These are phyloP conservation scores for Xylaria longipes DNA, from an alignment of 495 filamentous ascomycete genomes.

Conservation along the genomic window DNA sequence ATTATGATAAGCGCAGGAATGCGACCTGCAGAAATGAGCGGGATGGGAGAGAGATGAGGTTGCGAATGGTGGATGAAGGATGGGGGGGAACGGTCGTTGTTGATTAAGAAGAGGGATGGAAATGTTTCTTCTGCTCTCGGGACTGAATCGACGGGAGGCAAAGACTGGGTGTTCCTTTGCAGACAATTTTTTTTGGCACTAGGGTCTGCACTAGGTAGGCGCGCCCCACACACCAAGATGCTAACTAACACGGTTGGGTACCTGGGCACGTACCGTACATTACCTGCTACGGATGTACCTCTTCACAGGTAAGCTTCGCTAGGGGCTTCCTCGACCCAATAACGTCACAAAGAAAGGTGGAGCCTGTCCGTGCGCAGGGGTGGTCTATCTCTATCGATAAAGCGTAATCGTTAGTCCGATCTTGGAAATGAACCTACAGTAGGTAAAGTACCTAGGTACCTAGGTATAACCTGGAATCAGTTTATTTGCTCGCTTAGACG, in stretches of 20 bases:
- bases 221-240: conserved; percentile 16
- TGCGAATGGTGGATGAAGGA: conserved; percentile 20
- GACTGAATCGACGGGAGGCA: conserved; percentile 23
- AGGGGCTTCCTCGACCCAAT: conserved; percentile 4
- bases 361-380: not conserved
- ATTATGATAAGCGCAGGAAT: conserved; percentile 24
- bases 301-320: not conserved
- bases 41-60: conserved; percentile 29
- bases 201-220: conserved; percentile 30
- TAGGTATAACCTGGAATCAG: not conserved
- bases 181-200: conserved; percentile 33
- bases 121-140: conserved; percentile 20
- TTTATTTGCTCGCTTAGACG: not conserved
- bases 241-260: conserved; percentile 1
- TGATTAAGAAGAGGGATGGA: conserved; percentile 24
- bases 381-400: not conserved
- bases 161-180: conserved; percentile 20
- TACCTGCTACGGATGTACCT: not conserved
- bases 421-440: not conserved
- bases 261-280: not conserved
- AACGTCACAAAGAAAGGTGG: not conserved
- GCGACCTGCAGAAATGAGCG: conserved; percentile 38
- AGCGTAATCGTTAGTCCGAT: not conserved
- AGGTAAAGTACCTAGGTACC: not conserved
- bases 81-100: conserved; percentile 25